Evolutionary conservation across 371 early-diverging fungal species (phyloP), one percentile per base, ranked within the genome.

Genomic region (Zopfochytrium polystomum): DNA sequence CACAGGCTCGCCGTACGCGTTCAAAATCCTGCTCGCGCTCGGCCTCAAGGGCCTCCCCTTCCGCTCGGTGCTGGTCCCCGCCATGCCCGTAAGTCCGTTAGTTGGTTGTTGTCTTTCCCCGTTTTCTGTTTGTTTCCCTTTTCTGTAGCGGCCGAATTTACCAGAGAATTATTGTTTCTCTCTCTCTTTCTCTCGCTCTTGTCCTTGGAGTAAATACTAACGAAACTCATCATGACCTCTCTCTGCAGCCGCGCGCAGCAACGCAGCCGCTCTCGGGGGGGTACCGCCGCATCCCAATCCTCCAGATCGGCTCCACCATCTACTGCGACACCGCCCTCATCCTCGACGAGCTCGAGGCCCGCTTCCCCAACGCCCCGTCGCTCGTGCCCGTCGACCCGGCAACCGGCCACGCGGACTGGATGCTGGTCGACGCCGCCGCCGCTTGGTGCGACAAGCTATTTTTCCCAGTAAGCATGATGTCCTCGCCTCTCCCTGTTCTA

Each of bases 301-400:
- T 85, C 43, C 83, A 83, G 59, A 83, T 85, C 22, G 83, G 83
- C 18, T 75, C 74, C 53, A 77, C 82, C 50, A 67, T 81, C 0
- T 85, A 65, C 35, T 79, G 82, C 30, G 82, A 85, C 42, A 74
- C 80, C 0, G 74, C 69, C 25, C n/a, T 65, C 25, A 81, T 80
- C 26, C 31, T 82, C 42, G 70, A 70, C 29, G 83, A 79, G 52
- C 66, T 85, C 1, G 84, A 82, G 58, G 58, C 64, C 33, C 55
- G 60, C 13, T 55, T 29, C 31, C 67, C 71, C 2, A 53, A 70
- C 25, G 60, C 56, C 9, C 27, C 68, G 11, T 30, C 65, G 18
- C 58, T 43, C 13, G 66, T 65, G n/a, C 18, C 7, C 22, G 18
- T 22, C 9, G 34, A 29, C 6, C 18, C 30, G 27, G 52, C 9